Percentiles rank a stretch among this genome's conserved stretches.
phyloP scores from a whole-genome alignment of 345 rosid species.

The Salix viminalis region DNA sequence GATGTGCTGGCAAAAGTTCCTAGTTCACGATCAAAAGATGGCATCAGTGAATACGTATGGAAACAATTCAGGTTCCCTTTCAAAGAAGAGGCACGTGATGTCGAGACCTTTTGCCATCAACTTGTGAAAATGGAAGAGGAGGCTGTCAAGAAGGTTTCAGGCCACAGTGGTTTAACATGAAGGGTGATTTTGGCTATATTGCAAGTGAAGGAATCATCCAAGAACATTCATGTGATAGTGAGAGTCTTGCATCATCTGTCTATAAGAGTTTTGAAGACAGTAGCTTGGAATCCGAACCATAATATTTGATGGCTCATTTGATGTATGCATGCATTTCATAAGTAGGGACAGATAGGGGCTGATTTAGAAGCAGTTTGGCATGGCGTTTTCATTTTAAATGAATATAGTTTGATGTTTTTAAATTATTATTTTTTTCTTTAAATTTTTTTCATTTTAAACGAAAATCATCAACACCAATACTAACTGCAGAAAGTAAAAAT shows the following conservation, averaged over 20 bases:
- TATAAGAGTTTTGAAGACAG: neutral
- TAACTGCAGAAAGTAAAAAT: neutral
- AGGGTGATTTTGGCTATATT: neutral
- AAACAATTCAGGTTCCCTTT: constrained; percentile 22
- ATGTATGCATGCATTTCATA: too few species aligned
- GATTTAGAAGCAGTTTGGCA: neutral
- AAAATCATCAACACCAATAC: neutral
- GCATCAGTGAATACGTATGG: constrained; percentile 17
- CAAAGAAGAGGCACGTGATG: constrained; percentile 21
- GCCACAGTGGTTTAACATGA: constrained; percentile 17
- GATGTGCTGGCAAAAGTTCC: constrained; percentile 21
- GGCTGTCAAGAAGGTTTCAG: constrained; percentile 16
- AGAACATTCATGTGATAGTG: neutral
- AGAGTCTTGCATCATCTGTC: too few species aligned
- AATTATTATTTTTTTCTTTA: too few species aligned
- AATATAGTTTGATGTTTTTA: too few species aligned
- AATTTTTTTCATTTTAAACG: too few species aligned
- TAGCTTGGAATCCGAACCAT: neutral
- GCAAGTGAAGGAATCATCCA: neutral
- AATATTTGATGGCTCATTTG: neutral
- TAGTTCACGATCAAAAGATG: neutral
- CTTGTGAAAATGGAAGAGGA: constrained; percentile 28
- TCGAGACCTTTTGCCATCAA: constrained; percentile 20
- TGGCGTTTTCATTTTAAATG: too few species aligned
- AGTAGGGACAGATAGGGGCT: neutral